A percentile compares a stretch with the other conserved stretches of the same genome.
phyloP scores from a whole-genome alignment of 2,329 filamentous ascomycete species.

The Pyrenophora teres region DNA sequence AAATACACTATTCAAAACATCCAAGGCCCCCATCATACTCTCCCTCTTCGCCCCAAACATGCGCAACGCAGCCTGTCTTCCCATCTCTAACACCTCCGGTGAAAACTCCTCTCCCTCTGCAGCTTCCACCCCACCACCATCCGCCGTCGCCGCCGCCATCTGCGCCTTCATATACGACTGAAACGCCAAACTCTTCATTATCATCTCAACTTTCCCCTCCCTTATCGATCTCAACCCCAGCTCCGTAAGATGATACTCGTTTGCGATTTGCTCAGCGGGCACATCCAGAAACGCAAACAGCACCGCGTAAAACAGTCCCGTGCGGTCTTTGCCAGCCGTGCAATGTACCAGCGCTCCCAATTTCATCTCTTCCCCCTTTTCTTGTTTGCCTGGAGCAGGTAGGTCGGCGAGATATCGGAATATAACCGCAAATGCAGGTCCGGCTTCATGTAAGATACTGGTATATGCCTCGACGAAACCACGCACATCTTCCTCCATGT shows the following conservation, averaged over 20 bases:
- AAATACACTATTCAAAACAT: slow-evolving; percentile 63
- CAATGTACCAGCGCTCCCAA: slow-evolving; percentile 70
- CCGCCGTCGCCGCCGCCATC: slow-evolving; percentile 20
- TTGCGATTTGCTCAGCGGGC: slow-evolving; percentile 59
- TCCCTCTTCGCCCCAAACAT: slow-evolving; percentile 51
- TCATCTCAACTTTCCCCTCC: slow-evolving; percentile 55
- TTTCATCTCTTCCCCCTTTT: slow-evolving; percentile 20
- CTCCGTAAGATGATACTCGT: slow-evolving; percentile 72
- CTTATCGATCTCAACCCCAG: slow-evolving; percentile 57
- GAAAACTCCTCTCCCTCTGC: slow-evolving; percentile 53
- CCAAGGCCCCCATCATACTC: slow-evolving; percentile 58
- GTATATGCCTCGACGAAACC: slow-evolving; percentile 69
- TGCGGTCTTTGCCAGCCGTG: slow-evolving; percentile 78
- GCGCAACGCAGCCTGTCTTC: slow-evolving; percentile 35
- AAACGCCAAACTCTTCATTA: slow-evolving; percentile 49
- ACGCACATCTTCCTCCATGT: slow-evolving; percentile 59
- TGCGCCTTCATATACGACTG: slow-evolving; percentile 28
- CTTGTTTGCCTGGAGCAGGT: slow-evolving; percentile 26
- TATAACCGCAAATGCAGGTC: slow-evolving; percentile 62
- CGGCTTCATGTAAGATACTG: slow-evolving; percentile 62
- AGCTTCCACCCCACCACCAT: slow-evolving; percentile 21
- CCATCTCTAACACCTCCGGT: slow-evolving; percentile 27
- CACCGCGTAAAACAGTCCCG: slow-evolving; percentile 70
- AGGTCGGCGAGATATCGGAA: slow-evolving; percentile 61
- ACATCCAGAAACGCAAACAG: slow-evolving; percentile 68